Conservation (phyloP, 78 protist species). For the Anaeramoeba flamelloides region DNA sequence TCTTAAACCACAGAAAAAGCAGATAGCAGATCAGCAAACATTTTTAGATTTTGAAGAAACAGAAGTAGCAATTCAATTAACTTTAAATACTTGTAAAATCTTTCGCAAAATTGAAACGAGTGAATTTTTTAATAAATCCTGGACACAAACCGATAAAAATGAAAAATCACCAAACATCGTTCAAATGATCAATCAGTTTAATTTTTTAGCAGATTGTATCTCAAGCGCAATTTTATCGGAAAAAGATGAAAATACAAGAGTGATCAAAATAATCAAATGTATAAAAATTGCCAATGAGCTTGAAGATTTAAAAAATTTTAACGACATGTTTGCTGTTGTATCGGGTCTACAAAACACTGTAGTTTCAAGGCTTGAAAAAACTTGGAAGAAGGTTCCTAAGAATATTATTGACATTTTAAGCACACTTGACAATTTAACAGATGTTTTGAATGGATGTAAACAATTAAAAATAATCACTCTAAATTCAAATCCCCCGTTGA, state of each 20-base stretch:
- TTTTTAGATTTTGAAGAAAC: neutral
- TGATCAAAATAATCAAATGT: neutral
- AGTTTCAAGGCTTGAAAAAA: neutral
- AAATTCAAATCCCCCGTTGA: neutral
- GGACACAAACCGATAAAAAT: neutral
- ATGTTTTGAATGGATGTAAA: neutral
- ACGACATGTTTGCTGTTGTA: neutral
- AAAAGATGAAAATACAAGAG: neutral
- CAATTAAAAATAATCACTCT: neutral
- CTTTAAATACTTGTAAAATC: neutral
- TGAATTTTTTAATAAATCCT: neutral
- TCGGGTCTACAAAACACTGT: neutral
- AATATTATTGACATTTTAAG: neutral
- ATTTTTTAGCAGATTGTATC: neutral
- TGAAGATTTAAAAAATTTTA: neutral
- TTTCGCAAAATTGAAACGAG: neutral
- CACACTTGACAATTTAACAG: neutral
- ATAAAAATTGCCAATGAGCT: neutral
- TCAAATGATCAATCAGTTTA: neutral
- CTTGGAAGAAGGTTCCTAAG: neutral
- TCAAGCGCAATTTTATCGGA: neutral
- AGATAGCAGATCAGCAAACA: neutral
- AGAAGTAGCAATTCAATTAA: neutral
- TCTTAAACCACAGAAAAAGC: neutral
- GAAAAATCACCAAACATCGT: neutral